phyloP scores from a whole-genome alignment of 306 rosid genomes.

The Quillaja saponaria region DNA sequence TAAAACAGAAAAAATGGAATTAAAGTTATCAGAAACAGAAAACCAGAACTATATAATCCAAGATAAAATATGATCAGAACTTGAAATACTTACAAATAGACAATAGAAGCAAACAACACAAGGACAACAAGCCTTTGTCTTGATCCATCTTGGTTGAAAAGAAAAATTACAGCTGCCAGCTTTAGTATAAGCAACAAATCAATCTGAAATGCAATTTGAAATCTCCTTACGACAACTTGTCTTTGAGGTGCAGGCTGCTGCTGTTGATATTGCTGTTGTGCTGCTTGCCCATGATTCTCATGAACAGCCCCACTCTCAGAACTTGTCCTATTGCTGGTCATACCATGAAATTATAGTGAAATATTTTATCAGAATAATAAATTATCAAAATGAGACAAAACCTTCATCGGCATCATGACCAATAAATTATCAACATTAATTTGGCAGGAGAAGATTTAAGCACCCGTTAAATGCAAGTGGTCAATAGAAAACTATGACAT shows the following conservation, averaged over 20 bases:
- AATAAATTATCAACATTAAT: not conserved
- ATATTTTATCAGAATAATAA: conserved; percentile 21
- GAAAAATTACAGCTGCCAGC: conserved; percentile 89
- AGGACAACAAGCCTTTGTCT: conserved; percentile 84
- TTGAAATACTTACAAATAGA: conserved; percentile 73
- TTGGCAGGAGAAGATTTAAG: conserved; percentile 15
- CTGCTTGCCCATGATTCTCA: conserved; percentile 76
- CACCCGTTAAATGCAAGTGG: not conserved
- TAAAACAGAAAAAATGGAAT: too few species aligned
- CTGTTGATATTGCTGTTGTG: conserved; percentile 66
- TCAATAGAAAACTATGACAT: conserved; percentile 2
- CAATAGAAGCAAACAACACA: conserved; percentile 72
- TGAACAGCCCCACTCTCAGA: conserved; percentile 52
- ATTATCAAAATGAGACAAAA: conserved; percentile 12
- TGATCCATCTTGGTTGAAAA: conserved; percentile 98
- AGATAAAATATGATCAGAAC: too few species aligned
- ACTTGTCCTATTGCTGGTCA: conserved; percentile 51
- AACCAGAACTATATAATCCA: too few species aligned
- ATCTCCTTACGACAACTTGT: conserved; percentile 79
- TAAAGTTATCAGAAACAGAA: too few species aligned
- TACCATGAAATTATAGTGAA: conserved; percentile 29
- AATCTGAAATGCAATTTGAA: conserved; percentile 89
- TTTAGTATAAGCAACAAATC: conserved; percentile 85
- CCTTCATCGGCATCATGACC: conserved; percentile 2
- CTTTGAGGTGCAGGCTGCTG: conserved; percentile 85